Conservation (phyloP, 768 basidiomycete genomes). For the Lanmaoa rubissima region DNA sequence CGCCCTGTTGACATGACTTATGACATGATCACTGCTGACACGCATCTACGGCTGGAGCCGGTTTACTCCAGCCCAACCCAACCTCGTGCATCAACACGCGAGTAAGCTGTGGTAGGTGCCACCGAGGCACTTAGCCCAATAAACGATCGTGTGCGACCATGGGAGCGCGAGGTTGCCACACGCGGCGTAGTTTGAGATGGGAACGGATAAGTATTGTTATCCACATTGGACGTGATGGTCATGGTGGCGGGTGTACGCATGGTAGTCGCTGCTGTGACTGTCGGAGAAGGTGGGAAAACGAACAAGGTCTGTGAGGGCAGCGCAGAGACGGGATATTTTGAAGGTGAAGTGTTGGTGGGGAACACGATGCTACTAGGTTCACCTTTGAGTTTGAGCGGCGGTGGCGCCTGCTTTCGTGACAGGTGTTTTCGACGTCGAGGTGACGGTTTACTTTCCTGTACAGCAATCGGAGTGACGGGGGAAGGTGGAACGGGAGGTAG, state of each 20-base stretch:
- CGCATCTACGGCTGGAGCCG: conserved; percentile 5
- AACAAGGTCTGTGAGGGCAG: conserved; percentile 83
- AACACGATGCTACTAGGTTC: conserved; percentile 28
- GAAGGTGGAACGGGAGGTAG: conserved; percentile 75
- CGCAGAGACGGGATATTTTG: conserved; percentile 27
- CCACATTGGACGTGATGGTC: conserved; percentile 69
- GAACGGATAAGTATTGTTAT: conserved; percentile 46
- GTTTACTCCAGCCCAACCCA: conserved; percentile 57
- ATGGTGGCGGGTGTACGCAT: conserved; percentile 74
- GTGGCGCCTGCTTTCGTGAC: conserved; percentile 52
- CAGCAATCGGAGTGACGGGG: conserved; percentile 53
- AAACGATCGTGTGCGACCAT: conserved; percentile 70
- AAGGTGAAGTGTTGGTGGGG: conserved; percentile 21
- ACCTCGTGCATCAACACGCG: conserved; percentile 82
- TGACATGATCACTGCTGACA: conserved; percentile 7
- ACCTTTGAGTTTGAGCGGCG: conserved; percentile 52
- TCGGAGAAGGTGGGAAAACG: conserved; percentile 81
- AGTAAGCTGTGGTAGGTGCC: conserved; percentile 78
- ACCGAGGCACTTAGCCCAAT: conserved; percentile 67
- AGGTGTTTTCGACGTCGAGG: conserved; percentile 47
- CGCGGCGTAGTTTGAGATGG: conserved; percentile 64
- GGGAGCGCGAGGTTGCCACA: conserved; percentile 62
- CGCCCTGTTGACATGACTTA: conserved; percentile 9
- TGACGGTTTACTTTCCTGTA: conserved; percentile 29
- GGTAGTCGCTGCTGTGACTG: conserved; percentile 42